Percentiles rank a stretch among this genome's conserved stretches.
phyloP scores from a whole-genome alignment of 1,284 basidiomycete genomes.

The Peniophora sp. region DNA sequence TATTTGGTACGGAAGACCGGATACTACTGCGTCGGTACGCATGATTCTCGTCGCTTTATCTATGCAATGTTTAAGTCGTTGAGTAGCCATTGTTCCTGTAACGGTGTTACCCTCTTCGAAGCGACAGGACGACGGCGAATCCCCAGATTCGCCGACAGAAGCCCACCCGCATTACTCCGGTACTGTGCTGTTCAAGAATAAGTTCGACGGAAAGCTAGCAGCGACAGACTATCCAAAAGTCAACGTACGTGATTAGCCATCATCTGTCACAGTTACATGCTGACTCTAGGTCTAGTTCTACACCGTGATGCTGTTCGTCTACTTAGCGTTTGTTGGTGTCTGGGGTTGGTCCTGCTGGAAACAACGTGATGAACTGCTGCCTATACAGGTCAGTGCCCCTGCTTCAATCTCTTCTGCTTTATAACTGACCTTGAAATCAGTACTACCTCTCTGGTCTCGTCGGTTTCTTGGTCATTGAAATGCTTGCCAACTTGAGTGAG shows the following conservation, averaged over 20 bases:
- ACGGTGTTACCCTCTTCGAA: conserved; percentile 41
- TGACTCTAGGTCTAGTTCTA: conserved; percentile 50
- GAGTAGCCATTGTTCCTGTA: conserved; percentile 75
- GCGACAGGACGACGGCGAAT: conserved; percentile 20
- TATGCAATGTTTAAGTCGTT: conserved; percentile 3
- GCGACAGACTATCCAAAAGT: conserved; percentile 99
- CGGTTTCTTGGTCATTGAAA: conserved; percentile 86
- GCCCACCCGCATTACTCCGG: conserved; percentile 81
- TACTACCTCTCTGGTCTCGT: conserved; percentile 93
- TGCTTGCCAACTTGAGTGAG: conserved; percentile 83
- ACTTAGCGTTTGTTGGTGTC: conserved; percentile 54
- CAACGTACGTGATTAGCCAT: conserved; percentile 48
- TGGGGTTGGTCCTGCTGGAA: conserved; percentile 87
- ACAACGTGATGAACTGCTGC: conserved; percentile 78
- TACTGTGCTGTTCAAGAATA: conserved; percentile 80
- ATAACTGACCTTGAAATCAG: conserved; percentile 28
- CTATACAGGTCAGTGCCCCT: conserved; percentile 60
- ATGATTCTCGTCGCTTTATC: conserved; percentile 6
- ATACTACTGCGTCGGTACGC: conserved; percentile 90
- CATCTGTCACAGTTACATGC: not conserved
- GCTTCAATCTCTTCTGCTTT: not conserved
- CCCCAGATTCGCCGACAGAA: conserved; percentile 26
- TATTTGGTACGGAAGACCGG: conserved; percentile 86
- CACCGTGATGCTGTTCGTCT: conserved; percentile 74
- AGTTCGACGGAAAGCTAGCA: conserved; percentile 83